A percentile compares a stretch with the other conserved stretches of the same genome.
Conservation (phyloP, 305 asterid genomes). For the Solanum hybrid region DNA sequence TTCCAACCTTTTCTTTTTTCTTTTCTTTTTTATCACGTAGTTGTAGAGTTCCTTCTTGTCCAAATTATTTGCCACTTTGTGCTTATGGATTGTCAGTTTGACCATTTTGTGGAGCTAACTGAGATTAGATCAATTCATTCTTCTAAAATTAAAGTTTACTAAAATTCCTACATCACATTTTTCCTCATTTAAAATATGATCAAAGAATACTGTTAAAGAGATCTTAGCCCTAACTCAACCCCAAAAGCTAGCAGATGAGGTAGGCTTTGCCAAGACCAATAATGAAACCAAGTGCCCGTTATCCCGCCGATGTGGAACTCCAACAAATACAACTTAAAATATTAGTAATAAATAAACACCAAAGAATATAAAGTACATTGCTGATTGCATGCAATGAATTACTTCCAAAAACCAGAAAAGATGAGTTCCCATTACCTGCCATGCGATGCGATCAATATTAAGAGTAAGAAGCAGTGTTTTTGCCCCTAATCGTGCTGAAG, state of each 20-base stretch:
- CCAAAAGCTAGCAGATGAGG: background rate
- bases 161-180: background rate
- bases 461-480: constrained; percentile 91
- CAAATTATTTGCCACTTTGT: background rate
- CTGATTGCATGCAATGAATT: background rate
- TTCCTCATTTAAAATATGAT: background rate
- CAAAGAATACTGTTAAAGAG: background rate
- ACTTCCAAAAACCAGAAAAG: background rate
- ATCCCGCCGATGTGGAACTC: background rate
- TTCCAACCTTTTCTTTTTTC: background rate
- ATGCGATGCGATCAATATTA: constrained; percentile 90
- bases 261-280: background rate
- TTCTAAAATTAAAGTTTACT: background rate
- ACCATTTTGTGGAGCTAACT: background rate
- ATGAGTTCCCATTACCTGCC: constrained; percentile 56
- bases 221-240: background rate
- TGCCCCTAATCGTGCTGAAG: constrained; percentile 94
- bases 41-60: background rate
- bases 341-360: background rate
- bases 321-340: background rate
- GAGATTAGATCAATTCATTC: background rate
- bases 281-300: background rate
- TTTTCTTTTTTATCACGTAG: background rate
- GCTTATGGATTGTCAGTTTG: background rate
- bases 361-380: background rate